Conservation (phyloP, 495 filamentous ascomycete genomes). For the Emericellopsis terricola region DNA sequence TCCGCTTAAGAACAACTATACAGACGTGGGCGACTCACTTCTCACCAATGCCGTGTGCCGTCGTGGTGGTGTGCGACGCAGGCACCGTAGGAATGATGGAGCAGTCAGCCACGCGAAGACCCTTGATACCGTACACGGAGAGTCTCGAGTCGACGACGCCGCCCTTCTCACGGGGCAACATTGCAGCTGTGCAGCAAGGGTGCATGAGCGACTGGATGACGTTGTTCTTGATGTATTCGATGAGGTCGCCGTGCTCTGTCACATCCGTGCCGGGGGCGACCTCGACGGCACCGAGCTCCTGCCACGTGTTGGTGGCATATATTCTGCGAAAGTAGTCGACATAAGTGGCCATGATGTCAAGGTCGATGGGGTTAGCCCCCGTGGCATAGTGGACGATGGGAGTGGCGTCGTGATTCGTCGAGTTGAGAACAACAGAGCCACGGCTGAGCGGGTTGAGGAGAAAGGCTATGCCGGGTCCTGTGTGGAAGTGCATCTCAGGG, state of each 20-base stretch:
- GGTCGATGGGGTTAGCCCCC: slow-evolving; percentile 14
- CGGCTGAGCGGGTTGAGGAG: slow-evolving; percentile 16
- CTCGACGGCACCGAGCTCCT: slow-evolving; percentile 5
- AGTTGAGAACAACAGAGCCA: slow-evolving; percentile 13
- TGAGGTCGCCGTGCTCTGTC: slow-evolving; percentile 4
- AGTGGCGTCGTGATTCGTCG: slow-evolving; percentile 10
- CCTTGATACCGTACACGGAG: slow-evolving; percentile 20
- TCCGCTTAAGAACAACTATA: too few relatives aligned
- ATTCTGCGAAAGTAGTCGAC: slow-evolving; percentile 8
- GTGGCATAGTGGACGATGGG: slow-evolving; percentile 15
- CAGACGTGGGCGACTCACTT: too few relatives aligned
- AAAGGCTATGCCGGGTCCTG: slow-evolving; percentile 6
- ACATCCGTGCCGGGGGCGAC: slow-evolving; percentile 3
- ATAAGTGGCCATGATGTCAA: slow-evolving; percentile 9
- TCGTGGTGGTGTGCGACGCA: neutral
- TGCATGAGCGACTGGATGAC: too few relatives aligned
- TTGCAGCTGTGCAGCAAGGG: slow-evolving; percentile 26
- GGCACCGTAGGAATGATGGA: slow-evolving; percentile 22
- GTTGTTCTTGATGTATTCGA: slow-evolving; percentile 5
- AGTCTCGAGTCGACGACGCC: slow-evolving; percentile 29
- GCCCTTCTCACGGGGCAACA: slow-evolving; percentile 35
- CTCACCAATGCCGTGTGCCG: neutral
- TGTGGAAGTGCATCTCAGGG: slow-evolving; percentile 11
- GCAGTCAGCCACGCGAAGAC: slow-evolving; percentile 23
- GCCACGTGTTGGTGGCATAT: slow-evolving; percentile 6